phyloP scores from a whole-genome alignment of 176 grass and related monocot genomes.

The Pontederia paniculata region DNA sequence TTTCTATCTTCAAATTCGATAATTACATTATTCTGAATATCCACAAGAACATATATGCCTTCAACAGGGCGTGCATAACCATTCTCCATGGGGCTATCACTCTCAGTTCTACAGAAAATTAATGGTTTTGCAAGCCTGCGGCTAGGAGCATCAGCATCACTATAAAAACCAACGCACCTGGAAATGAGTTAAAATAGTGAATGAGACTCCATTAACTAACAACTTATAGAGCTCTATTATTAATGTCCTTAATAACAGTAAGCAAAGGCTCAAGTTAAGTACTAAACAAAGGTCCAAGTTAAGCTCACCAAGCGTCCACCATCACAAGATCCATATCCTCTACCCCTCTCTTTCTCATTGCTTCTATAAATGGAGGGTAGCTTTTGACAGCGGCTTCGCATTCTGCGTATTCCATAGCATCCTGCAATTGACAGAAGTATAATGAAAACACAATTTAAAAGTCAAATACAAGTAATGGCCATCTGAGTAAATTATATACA shows the following conservation, averaged over 20 bases:
- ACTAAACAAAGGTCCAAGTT: neutral
- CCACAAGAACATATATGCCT: slow-evolving; percentile 83
- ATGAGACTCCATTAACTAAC: too few relatives aligned
- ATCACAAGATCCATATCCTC: slow-evolving; percentile 99
- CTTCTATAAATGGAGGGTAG: slow-evolving; percentile 92
- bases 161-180: slow-evolving; percentile 87
- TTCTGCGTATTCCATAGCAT: slow-evolving; percentile 95
- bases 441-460: neutral
- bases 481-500: too few relatives aligned
- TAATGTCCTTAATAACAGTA: neutral
- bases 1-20: slow-evolving; percentile 98
- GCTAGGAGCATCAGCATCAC: slow-evolving; percentile 84
- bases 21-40: slow-evolving; percentile 83
- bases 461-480: too few relatives aligned
- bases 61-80: slow-evolving; percentile 98
- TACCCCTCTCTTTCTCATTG: slow-evolving; percentile 96
- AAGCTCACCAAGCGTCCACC: slow-evolving; percentile 90
- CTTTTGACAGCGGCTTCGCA: slow-evolving; percentile 90
- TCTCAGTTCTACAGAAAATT: slow-evolving; percentile 98
- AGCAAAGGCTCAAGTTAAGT: neutral
- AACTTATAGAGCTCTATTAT: too few relatives aligned
- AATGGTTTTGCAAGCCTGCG: slow-evolving; percentile 84
- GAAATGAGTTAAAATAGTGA: neutral
- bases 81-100: slow-evolving; percentile 99
- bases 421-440: slow-evolving; percentile 38